These are phyloP conservation scores for Pythium phragmitis DNA, from an alignment of 352 stramenopile genomes.

Conservation along the genomic window DNA sequence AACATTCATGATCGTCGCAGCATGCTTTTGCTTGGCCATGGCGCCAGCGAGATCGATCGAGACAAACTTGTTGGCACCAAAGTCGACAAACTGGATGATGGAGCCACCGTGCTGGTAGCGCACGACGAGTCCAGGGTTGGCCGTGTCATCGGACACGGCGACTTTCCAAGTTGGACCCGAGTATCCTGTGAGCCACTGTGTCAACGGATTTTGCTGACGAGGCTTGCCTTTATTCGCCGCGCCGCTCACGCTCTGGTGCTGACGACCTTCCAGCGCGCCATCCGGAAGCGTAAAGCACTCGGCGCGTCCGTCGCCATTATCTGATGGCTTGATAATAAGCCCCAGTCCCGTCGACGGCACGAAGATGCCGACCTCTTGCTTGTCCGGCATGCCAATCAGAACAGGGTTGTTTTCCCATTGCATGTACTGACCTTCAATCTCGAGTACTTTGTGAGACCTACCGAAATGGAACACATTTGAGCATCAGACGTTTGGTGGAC, in stretches of 20 bases:
- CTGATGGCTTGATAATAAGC: slow-evolving; percentile 42
- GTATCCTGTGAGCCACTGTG: slow-evolving; percentile 44
- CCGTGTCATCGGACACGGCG: slow-evolving; percentile 13
- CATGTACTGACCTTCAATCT: slow-evolving; percentile 71
- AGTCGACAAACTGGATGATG: slow-evolving; percentile 56
- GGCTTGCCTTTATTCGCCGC: slow-evolving; percentile 16
- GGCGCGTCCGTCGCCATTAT: slow-evolving; percentile 41
- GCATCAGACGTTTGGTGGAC: too few species aligned
- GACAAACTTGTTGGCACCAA: slow-evolving; percentile 37
- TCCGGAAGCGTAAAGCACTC: slow-evolving; percentile 58
- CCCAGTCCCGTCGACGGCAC: slow-evolving; percentile 57
- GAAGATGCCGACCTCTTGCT: slow-evolving; percentile 51
- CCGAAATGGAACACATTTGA: neutral
- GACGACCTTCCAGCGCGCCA: slow-evolving; percentile 42
- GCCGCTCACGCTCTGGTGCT: slow-evolving; percentile 28
- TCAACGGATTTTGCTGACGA: slow-evolving; percentile 40
- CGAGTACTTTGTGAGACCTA: slow-evolving; percentile 51
- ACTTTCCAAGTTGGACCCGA: slow-evolving; percentile 28
- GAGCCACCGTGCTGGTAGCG: slow-evolving; percentile 53
- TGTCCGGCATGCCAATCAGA: slow-evolving; percentile 43
- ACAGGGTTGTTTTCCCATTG: slow-evolving; percentile 55
- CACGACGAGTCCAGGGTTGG: slow-evolving; percentile 38
- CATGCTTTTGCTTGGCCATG: slow-evolving; percentile 3
- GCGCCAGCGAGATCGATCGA: slow-evolving; percentile 44
- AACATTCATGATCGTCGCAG: slow-evolving; percentile 37